A percentile compares a stretch with the other conserved stretches of the same genome.
phyloP scores from a whole-genome alignment of 257 asterid genomes.

The Pogostemon cablin region DNA sequence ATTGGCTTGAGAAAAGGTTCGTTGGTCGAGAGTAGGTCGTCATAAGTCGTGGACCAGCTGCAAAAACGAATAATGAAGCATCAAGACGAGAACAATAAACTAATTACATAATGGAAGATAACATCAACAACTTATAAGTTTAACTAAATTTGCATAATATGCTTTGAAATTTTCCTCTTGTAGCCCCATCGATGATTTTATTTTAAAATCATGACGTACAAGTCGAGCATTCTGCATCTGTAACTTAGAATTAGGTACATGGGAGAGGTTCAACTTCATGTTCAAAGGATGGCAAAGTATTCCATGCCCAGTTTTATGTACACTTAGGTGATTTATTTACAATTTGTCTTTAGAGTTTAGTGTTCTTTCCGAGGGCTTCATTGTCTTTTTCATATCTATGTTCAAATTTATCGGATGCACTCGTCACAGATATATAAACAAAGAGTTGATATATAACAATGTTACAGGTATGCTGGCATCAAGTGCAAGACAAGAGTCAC shows the following conservation, averaged over 20 bases:
- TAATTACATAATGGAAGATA: no score
- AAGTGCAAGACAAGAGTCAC: not conserved
- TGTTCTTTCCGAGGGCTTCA: no score
- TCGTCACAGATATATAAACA: no score
- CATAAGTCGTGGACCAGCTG: constrained; percentile 83
- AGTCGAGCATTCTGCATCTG: not conserved
- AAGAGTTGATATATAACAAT: not conserved
- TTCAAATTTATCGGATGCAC: no score
- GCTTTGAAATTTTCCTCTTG: not conserved
- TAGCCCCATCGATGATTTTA: not conserved
- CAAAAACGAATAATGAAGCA: constrained; percentile 31
- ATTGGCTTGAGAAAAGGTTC: constrained; percentile 64
- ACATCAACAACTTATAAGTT: no score
- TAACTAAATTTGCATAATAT: not conserved
- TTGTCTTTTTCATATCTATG: no score
- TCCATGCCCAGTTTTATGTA: no score
- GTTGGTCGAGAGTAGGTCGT: constrained; percentile 67
- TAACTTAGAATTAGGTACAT: not conserved
- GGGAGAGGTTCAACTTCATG: not conserved
- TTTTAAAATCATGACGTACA: not conserved
- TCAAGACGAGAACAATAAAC: not conserved
- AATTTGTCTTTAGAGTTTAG: no score
- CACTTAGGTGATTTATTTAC: no score
- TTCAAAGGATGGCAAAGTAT: not conserved
- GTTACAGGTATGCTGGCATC: not conserved